Conservation (phyloP, 2,329 filamentous ascomycete genomes). For the Huntiella bhutanensis region DNA sequence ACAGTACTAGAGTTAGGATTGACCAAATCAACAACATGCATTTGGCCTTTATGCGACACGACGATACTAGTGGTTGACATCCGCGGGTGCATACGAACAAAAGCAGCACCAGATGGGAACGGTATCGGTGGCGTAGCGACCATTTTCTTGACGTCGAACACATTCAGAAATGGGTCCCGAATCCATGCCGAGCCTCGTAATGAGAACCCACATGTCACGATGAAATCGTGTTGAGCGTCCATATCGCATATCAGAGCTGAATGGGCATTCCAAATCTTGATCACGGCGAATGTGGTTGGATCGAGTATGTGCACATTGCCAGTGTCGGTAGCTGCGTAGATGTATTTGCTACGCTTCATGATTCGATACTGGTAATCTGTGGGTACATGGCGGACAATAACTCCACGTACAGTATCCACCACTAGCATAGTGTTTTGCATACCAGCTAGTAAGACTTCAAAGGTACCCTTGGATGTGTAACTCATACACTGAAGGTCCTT, state of each 20-base stretch:
- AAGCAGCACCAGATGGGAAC: constrained; percentile 79
- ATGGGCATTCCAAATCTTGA: constrained; percentile 84
- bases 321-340: constrained; percentile 73
- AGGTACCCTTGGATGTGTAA: constrained; percentile 70
- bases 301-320: constrained; percentile 79
- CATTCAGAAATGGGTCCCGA: constrained; percentile 82
- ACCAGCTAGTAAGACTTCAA: constrained; percentile 72
- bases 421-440: constrained; percentile 73
- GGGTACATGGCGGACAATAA: constrained; percentile 48
- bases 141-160: constrained; percentile 87
- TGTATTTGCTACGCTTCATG: constrained; percentile 79
- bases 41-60: constrained; percentile 75
- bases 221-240: constrained; percentile 87
- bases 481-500: constrained; percentile 83
- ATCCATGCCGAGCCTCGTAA: constrained; percentile 53
- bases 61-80: constrained; percentile 92
- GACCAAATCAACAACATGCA: constrained; percentile 91
- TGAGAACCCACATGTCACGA: constrained; percentile 89
- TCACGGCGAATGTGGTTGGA: constrained; percentile 52
- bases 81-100: constrained; percentile 88
- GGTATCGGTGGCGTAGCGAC: constrained; percentile 76
- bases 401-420: constrained; percentile 50
- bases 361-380: constrained; percentile 67
- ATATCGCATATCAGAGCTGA: constrained; percentile 82
- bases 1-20: constrained; percentile 79